Evolutionary conservation across 441 rosid species (phyloP), one percentile per base, ranked within the genome.

Genomic region (Gossypium trilobum): DNA sequence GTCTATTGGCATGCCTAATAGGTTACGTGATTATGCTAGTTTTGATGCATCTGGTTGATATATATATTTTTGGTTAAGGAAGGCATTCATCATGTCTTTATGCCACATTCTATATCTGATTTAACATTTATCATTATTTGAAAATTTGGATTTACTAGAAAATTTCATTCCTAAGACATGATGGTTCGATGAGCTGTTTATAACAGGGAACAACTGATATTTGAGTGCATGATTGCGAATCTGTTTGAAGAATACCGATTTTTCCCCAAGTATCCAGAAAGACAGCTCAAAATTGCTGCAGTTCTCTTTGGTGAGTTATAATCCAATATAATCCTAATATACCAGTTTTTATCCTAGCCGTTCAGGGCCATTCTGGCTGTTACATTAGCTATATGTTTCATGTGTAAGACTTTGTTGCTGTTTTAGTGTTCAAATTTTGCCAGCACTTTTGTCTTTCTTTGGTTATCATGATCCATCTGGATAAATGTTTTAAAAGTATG

Each of bases 221-320:
- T 87, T 81, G 97, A 91, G 33, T 95, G 97, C 87, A 93, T 93
- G 97, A 91, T 95, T 83, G 96, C 81, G 39, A 93, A 93, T 85
- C 87, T 95, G 46, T 93, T 95, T 46, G 99, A 95, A 84, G 99
- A 95, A 75, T 93, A 95, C 81, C 91, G 84, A 17, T 95, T 93
- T 83, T 95, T 95, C 74, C 96, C 95, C 56, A 93, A 90, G 81
- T 95, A 93, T 86, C 98, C 99, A 2, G 99, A 95, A 82, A 87
- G 90, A 81, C 97, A 95, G 80, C 91, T 95, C 54, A 93, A 83
- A 85, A 89, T 90, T 75, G 97, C 99, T 63, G 95, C 99, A 46
- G 82, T 93, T 73, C 94, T 95, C 63, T 89, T 95, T 79, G 99
- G 99, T 95, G 81, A 86, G 98, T 84, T 71, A 56, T 33, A 17